phyloP scores from a whole-genome alignment of 2,329 filamentous ascomycete species.

The Alternaria infectoria region DNA sequence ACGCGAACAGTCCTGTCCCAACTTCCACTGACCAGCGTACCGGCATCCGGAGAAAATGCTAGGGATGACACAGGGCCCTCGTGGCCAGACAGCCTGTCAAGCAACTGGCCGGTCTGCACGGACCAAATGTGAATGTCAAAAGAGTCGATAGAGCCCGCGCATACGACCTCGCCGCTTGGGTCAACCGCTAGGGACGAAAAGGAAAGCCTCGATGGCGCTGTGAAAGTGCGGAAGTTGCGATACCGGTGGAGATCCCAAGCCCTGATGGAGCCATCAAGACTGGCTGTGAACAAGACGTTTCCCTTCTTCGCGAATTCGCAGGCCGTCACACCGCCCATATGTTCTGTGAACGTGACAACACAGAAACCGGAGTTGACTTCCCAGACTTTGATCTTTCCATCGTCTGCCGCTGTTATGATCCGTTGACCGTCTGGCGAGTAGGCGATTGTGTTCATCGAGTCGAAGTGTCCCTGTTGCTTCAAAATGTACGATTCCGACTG shows the following conservation, averaged over 20 bases:
- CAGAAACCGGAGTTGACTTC: slow-evolving; percentile 96
- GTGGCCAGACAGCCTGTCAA: slow-evolving; percentile 89
- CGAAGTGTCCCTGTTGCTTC: slow-evolving; percentile 97
- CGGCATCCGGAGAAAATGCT: slow-evolving; percentile 86
- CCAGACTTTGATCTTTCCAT: slow-evolving; percentile 99
- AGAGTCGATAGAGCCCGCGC: slow-evolving; percentile 91
- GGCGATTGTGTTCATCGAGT: slow-evolving; percentile 89
- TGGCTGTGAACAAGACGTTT: slow-evolving; percentile 94
- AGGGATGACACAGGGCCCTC: slow-evolving; percentile 91
- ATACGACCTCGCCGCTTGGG: slow-evolving; percentile 93
- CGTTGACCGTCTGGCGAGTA: slow-evolving; percentile 94
- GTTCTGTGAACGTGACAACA: slow-evolving; percentile 96
- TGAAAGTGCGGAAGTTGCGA: slow-evolving; percentile 97
- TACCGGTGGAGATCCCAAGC: slow-evolving; percentile 97
- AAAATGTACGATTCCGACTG: slow-evolving; percentile 98
- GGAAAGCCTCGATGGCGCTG: slow-evolving; percentile 85
- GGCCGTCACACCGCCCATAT: slow-evolving; percentile 90
- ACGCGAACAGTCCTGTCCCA: slow-evolving; percentile 97
- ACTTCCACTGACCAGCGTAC: slow-evolving; percentile 84
- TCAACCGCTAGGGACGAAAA: slow-evolving; percentile 97
- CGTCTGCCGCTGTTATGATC: slow-evolving; percentile 91
- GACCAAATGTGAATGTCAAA: slow-evolving; percentile 99
- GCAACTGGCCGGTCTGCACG: slow-evolving; percentile 92
- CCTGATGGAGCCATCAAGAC: slow-evolving; percentile 89
- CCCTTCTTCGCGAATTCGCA: slow-evolving; percentile 95